Evolutionary conservation across 2,329 filamentous ascomycete species (phyloP), one percentile per base, ranked within the genome.

Genomic region (Hypoxylon sp.): DNA sequence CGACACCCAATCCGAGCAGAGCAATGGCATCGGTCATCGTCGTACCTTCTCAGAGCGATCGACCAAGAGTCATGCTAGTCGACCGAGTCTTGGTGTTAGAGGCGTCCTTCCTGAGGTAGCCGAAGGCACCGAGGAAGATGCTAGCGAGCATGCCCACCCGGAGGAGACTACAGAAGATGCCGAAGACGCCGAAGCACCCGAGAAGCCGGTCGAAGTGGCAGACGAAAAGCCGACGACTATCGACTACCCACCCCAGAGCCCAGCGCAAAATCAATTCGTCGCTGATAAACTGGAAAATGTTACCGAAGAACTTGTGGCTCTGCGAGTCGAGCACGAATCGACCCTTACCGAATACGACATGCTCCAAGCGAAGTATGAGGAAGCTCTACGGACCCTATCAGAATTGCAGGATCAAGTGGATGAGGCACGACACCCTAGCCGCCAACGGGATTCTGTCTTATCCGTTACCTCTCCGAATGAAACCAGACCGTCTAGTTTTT

Each of bases 251-350:
- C 84, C 88, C 11, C 87, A 88, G 69, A 96, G 89, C 77, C 90
- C 92, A 13, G 92, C 93, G 0, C 95, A 98, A 79, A 91, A 90
- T 49, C 92, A 91, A 71, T 94, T 94, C 75, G 92, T 98, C 59
- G 92, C 92, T 6, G 95, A 98, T 78, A 98, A 98, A 82, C 88
- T 98, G 13, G 95, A 98, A 76, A 91, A 86, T 42, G 92, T 98
- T 44, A 96, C 92, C 0, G 94, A 97, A 78, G 96, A 99, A 81
- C 90, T 99, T 1, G 88, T 97, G 64, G 93, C 96, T 74, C 88
- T 99, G 57, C 92, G 93, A 14, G 91, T 97, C 44, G 94, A 98
- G 80, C 96, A 99, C 75, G 95, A 98, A 79, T 85, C 87, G 7
- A 95, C 94, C 0, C 78, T 97, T 17, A 90, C 87, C 70, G 94